Evolutionary conservation across 164 flowering plant genomes (phyloP), one percentile per base, ranked within the genome.

Genomic region (Berberis thunbergii): DNA sequence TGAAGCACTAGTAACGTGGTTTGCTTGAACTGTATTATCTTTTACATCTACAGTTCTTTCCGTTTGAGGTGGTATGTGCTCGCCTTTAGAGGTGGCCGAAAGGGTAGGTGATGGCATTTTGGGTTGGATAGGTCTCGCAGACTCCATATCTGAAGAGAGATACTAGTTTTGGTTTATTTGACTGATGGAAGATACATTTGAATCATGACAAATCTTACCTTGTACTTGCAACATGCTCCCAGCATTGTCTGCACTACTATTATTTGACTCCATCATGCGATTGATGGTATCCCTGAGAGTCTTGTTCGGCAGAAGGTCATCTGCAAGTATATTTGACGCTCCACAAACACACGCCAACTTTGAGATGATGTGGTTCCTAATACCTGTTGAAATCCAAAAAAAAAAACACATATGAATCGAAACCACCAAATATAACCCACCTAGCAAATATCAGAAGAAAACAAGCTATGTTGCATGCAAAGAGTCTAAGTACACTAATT

Each of bases 301-400:
- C 81, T 84, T 86, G 67, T 95, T 95, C 12, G 99, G 99, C 59
- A 95, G 65, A 64, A 95, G 94, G 77, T 95, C 93, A 78, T 95
- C 98, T 6, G 98, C 96, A 57, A 89, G 96, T 54, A 89, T 58
- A 74, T 83, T 83, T 70, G 83, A 82, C 43, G 89, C 90, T 57
- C 96, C 94, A 77, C 99, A 95, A 7, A 85, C 83, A 72, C 99
- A 91, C 70, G 72, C 66, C 52, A 89, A 80, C 59, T 83, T 89
- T 0, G 89, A 84, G 43, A 95, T 89, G 4, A 91, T 88, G 71
- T 81, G 65, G 56, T 89, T 92, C 62, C 99, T 79, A 44, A 95
- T 89, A 77, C 99, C 99, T 95, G 87, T 13, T 38, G 13, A 61
- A 59, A 12, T 41, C 38, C 43, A 55, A 1, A 46, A 10, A 7